phyloP scores from a whole-genome alignment of 139 green algal species.

The Ettlia oleoabundans region DNA sequence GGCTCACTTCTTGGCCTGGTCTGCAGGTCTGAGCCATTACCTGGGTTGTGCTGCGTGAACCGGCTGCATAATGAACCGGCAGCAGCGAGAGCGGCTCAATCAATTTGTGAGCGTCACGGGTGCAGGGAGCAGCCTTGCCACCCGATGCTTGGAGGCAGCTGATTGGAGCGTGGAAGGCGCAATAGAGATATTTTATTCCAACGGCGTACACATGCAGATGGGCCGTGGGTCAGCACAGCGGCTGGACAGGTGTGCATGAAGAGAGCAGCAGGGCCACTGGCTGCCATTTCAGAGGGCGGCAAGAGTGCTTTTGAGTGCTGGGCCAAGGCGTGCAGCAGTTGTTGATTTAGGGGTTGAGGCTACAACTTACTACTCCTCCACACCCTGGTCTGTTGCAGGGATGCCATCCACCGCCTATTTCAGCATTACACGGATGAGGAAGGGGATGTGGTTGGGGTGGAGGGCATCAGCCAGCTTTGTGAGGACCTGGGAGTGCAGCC shows the following conservation, averaged over 20 bases:
- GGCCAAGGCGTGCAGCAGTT: too few species aligned
- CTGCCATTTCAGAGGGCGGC: too few species aligned
- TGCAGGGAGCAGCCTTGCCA: conserved; percentile 9
- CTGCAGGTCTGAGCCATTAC: conserved; percentile 26
- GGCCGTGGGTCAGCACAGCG: not conserved
- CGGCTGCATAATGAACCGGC: conserved; percentile 37
- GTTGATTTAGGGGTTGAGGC: too few species aligned
- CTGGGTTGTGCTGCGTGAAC: not conserved
- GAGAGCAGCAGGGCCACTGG: too few species aligned
- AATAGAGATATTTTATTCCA: conserved; percentile 61
- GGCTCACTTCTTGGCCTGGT: not conserved
- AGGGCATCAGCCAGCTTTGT: conserved; percentile 81
- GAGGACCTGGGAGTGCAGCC: conserved; percentile 84
- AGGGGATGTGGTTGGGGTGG: conserved; percentile 48
- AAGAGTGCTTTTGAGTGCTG: too few species aligned
- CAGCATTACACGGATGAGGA: conserved; percentile 49
- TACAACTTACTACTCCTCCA: too few species aligned
- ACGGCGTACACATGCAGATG: conserved; percentile 10
- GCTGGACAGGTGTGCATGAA: conserved; percentile 21
- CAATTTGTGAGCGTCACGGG: conserved; percentile 64
- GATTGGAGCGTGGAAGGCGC: conserved; percentile 62
- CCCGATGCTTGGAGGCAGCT: conserved; percentile 32
- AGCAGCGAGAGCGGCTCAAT: conserved; percentile 54
- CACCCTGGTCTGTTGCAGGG: too few species aligned
- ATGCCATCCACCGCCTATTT: conserved; percentile 48